phyloP scores from a whole-genome alignment of 495 filamentous ascomycete species.

The Aspergillus egyptiacus region DNA sequence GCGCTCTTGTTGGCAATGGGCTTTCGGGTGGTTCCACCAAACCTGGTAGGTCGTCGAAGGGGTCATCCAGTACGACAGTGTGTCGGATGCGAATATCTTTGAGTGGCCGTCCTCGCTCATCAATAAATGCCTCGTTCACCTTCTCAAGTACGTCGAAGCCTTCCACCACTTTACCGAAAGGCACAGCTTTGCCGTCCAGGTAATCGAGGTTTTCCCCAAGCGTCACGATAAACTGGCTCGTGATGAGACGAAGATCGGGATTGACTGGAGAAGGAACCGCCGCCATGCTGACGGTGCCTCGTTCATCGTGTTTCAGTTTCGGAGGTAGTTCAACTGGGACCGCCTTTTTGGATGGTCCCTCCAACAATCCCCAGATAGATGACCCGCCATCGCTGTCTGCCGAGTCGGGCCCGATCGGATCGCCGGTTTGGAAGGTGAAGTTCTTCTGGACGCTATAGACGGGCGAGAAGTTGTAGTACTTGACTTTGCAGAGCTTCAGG shows the following conservation, averaged over 20 bases:
- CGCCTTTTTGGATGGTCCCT: conserved; percentile 65
- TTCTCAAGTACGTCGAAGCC: conserved; percentile 89
- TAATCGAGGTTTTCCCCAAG: conserved; percentile 81
- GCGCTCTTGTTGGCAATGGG: conserved; percentile 75
- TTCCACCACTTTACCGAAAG: conserved; percentile 91
- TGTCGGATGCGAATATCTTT: conserved; percentile 92
- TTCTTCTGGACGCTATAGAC: conserved; percentile 81
- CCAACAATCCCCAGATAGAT: conserved; percentile 82
- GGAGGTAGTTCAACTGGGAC: conserved; percentile 78
- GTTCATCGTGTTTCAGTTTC: conserved; percentile 77
- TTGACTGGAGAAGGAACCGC: conserved; percentile 70
- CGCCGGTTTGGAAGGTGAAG: conserved; percentile 93
- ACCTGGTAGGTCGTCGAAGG: conserved; percentile 71
- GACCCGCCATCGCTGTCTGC: conserved; percentile 81
- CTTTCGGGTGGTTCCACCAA: conserved; percentile 70
- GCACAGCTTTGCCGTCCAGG: conserved; percentile 83
- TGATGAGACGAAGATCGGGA: conserved; percentile 73
- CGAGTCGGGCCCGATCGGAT: conserved; percentile 80
- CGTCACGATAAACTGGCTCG: conserved; percentile 87
- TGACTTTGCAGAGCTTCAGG: conserved; percentile 93
- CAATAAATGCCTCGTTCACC: conserved; percentile 83
- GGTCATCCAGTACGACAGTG: conserved; percentile 83
- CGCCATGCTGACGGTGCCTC: conserved; percentile 91
- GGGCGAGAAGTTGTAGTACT: conserved; percentile 96
- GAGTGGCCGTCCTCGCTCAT: conserved; percentile 75